Base-by-base conservation (phyloP, 371 early-diverging fungal species). In the Zopfochytrium polystomum region DNA sequence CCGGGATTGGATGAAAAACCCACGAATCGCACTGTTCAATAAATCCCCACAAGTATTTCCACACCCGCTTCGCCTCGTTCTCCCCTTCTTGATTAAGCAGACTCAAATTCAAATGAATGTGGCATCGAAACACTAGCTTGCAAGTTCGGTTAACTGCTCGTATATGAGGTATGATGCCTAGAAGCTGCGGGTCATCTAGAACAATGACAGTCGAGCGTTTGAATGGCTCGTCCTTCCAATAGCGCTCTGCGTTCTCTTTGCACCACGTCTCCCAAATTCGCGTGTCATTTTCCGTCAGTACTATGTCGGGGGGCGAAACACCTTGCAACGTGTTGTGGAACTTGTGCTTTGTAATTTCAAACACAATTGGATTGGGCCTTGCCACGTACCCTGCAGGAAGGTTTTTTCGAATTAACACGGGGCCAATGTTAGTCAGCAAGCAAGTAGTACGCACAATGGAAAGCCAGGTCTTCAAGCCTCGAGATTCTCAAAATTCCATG, bases 271-370 rank as follows among this genome's bases (percentile, higher is more conserved):
- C 78, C 68, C 85, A 90, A 7, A 76, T 62, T 26, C 78, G 67
- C 65, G 86, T 89, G 52, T 93, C 92, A 13, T 84, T 80, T 33
- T 86, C 80, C 2, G 75, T 82, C 43, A 92, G 71, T 13, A 77
- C 62, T 27, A 77, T 75, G 53, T 80, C 77, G 31, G 77, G 74
- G 31, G 79, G 76, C 34, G 90, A 86, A n/a, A 91, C 91, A 52
- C 90, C 90, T 79, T 93, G 93, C 45, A 92, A 80, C 5, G 91
- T 85, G 72, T 93, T 93, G 71, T 93, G 93, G 71, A 91, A 87
- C 66, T 91, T 90, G 18, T 38, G 38, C 38, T 90, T 90, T 47
- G 91, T 90, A 49, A 90, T 87, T 58, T 87, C 85, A 75, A 89
- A 90, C 7, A 91, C 85, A 52, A 85, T 86, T 7, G 90, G 88